phyloP scores from a whole-genome alignment of 495 filamentous ascomycete genomes.

The Neurospora sp. region DNA sequence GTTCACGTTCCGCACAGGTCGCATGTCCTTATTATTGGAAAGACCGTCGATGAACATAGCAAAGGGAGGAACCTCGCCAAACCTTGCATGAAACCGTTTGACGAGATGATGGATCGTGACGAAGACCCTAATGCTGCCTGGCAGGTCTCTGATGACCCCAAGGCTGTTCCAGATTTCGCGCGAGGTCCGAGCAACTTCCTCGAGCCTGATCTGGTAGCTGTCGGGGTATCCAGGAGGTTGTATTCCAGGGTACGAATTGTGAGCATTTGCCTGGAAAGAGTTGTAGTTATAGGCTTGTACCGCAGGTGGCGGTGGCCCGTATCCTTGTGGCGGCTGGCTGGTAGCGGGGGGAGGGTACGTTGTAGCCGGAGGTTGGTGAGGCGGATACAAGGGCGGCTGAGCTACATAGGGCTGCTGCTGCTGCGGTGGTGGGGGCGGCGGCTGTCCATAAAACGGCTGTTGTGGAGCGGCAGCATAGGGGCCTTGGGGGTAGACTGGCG shows the following conservation, averaged over 20 bases:
- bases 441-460: constrained; percentile 20
- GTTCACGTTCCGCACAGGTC: constrained; percentile 54
- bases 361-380: constrained; percentile 11
- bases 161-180: constrained; percentile 53
- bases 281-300: constrained; percentile 20
- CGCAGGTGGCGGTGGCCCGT: constrained; percentile 9
- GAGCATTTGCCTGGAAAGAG: constrained; percentile 13
- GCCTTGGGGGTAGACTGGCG: constrained; percentile 18
- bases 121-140: constrained; percentile 50
- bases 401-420: constrained; percentile 15
- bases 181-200: constrained; percentile 46
- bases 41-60: constrained; percentile 57
- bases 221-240: constrained; percentile 16
- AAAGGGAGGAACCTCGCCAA: constrained; percentile 45
- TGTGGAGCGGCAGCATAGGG: constrained; percentile 21
- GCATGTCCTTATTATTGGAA: constrained; percentile 53
- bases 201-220: constrained; percentile 43
- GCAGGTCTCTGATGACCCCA: constrained; percentile 50
- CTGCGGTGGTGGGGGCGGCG: not conserved
- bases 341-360: constrained; percentile 14
- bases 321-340: constrained; percentile 9
- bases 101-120: constrained; percentile 53
- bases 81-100: constrained; percentile 42
- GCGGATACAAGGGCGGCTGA: constrained; percentile 14
- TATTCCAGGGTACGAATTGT: constrained; percentile 2